Conservation (phyloP, 345 rosid genomes). For the Gossypium stocksii region DNA sequence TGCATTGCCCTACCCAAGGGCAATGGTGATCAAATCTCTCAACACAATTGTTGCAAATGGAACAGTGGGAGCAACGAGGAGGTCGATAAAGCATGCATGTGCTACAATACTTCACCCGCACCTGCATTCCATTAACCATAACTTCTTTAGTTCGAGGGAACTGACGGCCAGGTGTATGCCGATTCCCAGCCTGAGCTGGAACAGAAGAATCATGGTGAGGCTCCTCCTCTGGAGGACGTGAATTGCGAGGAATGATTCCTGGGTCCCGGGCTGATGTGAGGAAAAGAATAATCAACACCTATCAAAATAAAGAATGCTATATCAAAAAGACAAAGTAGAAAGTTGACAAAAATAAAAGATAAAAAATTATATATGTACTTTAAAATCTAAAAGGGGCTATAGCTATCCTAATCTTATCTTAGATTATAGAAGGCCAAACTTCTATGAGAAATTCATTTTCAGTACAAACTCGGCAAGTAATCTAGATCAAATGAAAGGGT, state of each 20-base stretch:
- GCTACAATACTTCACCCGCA: slow-evolving; percentile 86
- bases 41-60: slow-evolving; percentile 85
- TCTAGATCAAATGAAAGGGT: background rate
- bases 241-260: slow-evolving; percentile 84
- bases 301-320: slow-evolving; percentile 30
- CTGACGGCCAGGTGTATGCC: slow-evolving; percentile 80
- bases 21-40: slow-evolving; percentile 99
- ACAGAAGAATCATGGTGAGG: slow-evolving; percentile 53
- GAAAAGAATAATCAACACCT: slow-evolving; percentile 82
- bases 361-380: background rate
- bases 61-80: slow-evolving; percentile 96
- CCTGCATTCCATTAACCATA: slow-evolving; percentile 64
- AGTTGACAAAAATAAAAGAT: background rate
- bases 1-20: slow-evolving; percentile 99
- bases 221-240: slow-evolving; percentile 90
- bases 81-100: slow-evolving; percentile 99
- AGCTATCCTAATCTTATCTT: background rate
- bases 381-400: background rate
- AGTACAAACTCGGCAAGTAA: background rate
- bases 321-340: slow-evolving; percentile 16
- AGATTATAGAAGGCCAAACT: background rate
- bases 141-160: slow-evolving; percentile 89
- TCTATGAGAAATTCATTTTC: background rate
- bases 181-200: slow-evolving; percentile 55
- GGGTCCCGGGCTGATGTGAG: slow-evolving; percentile 92